These are phyloP conservation scores for Eutrema salsugineum DNA, from an alignment of 441 rosid genomes.

Conservation along the genomic window DNA sequence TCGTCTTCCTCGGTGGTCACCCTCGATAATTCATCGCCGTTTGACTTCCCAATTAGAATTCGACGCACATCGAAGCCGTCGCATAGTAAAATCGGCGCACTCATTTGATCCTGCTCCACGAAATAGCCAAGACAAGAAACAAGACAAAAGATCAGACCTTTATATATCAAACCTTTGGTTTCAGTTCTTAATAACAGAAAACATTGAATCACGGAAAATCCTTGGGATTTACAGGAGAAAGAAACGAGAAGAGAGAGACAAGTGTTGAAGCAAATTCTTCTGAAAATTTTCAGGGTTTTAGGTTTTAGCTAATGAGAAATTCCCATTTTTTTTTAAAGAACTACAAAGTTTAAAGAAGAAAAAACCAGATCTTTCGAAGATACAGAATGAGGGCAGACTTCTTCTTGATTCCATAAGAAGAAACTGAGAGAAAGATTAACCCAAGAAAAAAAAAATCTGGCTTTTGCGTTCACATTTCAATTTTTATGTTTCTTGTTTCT, in stretches of 20 bases:
- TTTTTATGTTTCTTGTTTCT: constrained; percentile 10
- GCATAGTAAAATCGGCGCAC: constrained; percentile 8
- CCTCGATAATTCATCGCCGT: constrained; percentile 11
- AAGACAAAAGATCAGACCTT: background rate
- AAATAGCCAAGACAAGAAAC: background rate
- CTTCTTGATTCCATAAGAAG: constrained; percentile 20
- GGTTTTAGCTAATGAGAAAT: constrained; percentile 10
- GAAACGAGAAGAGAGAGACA: background rate
- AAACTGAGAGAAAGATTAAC: background rate
- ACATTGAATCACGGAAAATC: background rate
- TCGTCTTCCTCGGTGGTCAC: constrained; percentile 25
- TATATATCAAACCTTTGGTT: background rate
- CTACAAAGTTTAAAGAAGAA: background rate
- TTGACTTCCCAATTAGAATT: background rate
- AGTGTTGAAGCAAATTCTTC: background rate
- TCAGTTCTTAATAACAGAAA: background rate
- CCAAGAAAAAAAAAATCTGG: background rate
- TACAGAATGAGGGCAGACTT: background rate
- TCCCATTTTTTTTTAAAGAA: too few species aligned
- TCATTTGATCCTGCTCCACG: constrained; percentile 5
- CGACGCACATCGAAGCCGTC: constrained; percentile 14
- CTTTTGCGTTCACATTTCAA: constrained; percentile 18
- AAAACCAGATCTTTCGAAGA: constrained; percentile 3
- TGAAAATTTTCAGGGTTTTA: background rate
- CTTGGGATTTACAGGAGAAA: background rate